phyloP scores from a whole-genome alignment of 331 rosid species.

The Prunus yedoensis region DNA sequence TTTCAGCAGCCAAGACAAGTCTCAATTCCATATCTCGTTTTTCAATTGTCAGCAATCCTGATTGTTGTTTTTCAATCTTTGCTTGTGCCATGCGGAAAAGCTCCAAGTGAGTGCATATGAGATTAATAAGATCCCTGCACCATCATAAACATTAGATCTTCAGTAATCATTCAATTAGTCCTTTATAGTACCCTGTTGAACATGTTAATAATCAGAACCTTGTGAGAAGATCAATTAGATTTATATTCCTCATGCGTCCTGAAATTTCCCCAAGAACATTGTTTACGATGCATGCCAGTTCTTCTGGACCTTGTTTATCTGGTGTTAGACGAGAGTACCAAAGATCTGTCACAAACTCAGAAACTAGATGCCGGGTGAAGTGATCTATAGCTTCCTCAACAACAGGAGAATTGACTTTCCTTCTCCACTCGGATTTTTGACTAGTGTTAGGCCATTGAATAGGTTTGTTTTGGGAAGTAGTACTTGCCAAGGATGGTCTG shows the following conservation, averaged over 20 bases:
- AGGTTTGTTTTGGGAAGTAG: slow-evolving; percentile 56
- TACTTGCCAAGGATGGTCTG: slow-evolving; percentile 47
- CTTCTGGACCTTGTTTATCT: slow-evolving; percentile 93
- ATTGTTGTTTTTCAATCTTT: slow-evolving; percentile 59
- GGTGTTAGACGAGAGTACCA: slow-evolving; percentile 95
- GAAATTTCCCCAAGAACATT: slow-evolving; percentile 83
- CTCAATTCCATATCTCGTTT: slow-evolving; percentile 67
- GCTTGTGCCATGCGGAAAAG: slow-evolving; percentile 72
- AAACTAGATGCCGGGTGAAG: slow-evolving; percentile 74
- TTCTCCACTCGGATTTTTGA: slow-evolving; percentile 75
- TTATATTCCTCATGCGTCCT: slow-evolving; percentile 81
- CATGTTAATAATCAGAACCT: slow-evolving; percentile 51
- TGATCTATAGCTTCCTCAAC: slow-evolving; percentile 92
- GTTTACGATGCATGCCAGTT: slow-evolving; percentile 66
- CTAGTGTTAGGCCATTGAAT: slow-evolving; percentile 45
- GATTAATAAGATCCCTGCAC: slow-evolving; percentile 84
- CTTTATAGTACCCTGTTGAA: neutral
- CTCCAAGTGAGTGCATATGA: slow-evolving; percentile 87
- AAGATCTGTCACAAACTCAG: slow-evolving; percentile 93
- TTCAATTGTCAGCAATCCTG: slow-evolving; percentile 55
- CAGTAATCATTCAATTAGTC: slow-evolving; percentile 30
- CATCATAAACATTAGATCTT: slow-evolving; percentile 36
- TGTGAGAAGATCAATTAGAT: slow-evolving; percentile 85
- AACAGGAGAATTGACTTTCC: slow-evolving; percentile 84
- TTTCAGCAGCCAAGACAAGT: slow-evolving; percentile 65